phyloP scores from a whole-genome alignment of 768 basidiomycete species.

The Lactarius quietus region DNA sequence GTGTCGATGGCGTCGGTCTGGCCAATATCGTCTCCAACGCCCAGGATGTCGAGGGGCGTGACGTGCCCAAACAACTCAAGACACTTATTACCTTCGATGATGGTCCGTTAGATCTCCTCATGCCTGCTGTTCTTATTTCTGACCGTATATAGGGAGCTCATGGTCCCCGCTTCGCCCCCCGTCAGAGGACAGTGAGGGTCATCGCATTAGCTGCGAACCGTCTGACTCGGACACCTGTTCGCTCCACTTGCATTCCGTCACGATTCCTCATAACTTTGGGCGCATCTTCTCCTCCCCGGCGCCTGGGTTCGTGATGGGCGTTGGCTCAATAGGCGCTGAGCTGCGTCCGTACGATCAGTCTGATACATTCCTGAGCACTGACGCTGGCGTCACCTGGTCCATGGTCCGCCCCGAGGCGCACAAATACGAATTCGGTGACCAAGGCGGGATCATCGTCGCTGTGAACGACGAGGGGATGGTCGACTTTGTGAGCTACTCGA shows the following conservation, averaged over 20 bases:
- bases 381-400: constrained; percentile 84
- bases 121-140: not conserved
- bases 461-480: constrained; percentile 83
- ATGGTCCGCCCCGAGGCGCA: constrained; percentile 75
- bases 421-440: constrained; percentile 96
- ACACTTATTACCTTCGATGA: constrained; percentile 90
- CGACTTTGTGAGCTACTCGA: constrained; percentile 68
- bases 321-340: constrained; percentile 75
- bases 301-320: constrained; percentile 95
- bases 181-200: constrained; percentile 52
- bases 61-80: constrained; percentile 66
- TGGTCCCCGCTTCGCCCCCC: constrained; percentile 71
- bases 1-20: constrained; percentile 86
- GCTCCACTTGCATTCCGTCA: constrained; percentile 91
- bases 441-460: constrained; percentile 72
- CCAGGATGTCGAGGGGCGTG: constrained; percentile 73
- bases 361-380: constrained; percentile 90
- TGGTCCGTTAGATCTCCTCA: constrained; percentile 39
- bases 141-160: constrained; percentile 46
- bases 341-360: constrained; percentile 76
- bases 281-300: constrained; percentile 93
- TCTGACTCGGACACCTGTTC: constrained; percentile 61
- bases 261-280: constrained; percentile 88
- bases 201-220: constrained; percentile 59
- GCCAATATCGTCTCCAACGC: constrained; percentile 86